Evolutionary conservation across 1,139 yeast species (phyloP), one percentile per base, ranked within the genome.

Genomic region (Meyerozyma carpophila): DNA sequence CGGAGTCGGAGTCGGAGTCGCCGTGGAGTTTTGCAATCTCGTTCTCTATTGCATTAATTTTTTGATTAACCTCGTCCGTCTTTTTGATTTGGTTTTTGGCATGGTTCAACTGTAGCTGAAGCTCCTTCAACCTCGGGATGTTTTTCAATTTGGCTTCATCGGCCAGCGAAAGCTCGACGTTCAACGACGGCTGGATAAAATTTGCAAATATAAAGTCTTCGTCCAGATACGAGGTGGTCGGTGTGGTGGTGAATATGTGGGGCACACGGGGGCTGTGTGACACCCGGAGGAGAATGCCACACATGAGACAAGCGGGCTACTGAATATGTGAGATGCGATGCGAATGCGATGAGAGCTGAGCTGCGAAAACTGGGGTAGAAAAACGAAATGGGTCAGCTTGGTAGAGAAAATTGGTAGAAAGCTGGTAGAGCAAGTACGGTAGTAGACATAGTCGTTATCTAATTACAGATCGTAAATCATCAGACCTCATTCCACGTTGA

Each of bases 401-500:
- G n/a, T n/a, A n/a, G n/a, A n/a, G n/a, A n/a, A 3, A 26, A 4
- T 3, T 8, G 28, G 11, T 26, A 26, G 4, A 26, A 10, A 26
- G 28, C 28, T 8, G 28, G 10, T 8, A 8, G 3, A 29, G 16
- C n/a, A 29, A 29, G n/a, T 3, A 8, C 13, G n/a, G n/a, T 27
- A 16, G 18, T 16, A 16, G 18, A 16, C 18, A 16, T 16, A 16
- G 25, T 20, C 26, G 13, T 34, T 34, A 21, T 34, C 37, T 34
- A 34, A 34, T 20, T 34, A 34, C 37, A 32, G 37, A 21, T 13
- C n/a, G 9, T 34, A 34, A 21, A 20, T 8, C 37, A 21, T 34
- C 24, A n/a, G n/a, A 34, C 13, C 29, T 26, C 45, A 55, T 20
- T 47, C 52, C n/a, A 59, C 47, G 32, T 51, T 61, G 20, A 66